Evolutionary conservation across 73 alveolate genomes (phyloP).

Genomic region (Symbiodinium natans): DNA sequence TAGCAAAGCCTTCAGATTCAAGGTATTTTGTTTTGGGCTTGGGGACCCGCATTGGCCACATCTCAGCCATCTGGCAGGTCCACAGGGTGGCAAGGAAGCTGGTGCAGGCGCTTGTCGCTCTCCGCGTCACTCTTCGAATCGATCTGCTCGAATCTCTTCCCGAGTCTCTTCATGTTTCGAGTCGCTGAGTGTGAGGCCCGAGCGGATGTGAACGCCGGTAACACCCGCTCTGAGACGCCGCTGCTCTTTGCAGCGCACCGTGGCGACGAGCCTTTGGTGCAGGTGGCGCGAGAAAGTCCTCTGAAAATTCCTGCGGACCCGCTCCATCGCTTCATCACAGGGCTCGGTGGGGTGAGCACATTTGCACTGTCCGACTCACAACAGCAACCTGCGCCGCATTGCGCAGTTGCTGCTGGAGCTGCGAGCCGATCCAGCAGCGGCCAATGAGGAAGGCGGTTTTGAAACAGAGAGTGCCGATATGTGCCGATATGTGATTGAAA

Average conservation of each 20-base stretch:
- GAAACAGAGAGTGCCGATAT: too few species aligned
- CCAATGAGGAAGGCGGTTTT: constrained; percentile 47
- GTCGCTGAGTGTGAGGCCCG: constrained; percentile 17
- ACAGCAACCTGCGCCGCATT: too few species aligned
- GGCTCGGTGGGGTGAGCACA: too few species aligned
- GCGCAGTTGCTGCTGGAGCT: constrained; percentile 29
- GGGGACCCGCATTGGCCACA: too few species aligned
- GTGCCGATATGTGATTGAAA: too few species aligned
- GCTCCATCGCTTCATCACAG: not conserved
- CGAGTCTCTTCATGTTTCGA: too few species aligned
- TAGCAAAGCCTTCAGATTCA: too few species aligned
- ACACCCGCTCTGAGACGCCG: constrained; percentile 61
- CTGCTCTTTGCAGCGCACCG: constrained; percentile 80
- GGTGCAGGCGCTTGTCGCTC: not conserved
- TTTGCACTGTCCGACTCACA: too few species aligned
- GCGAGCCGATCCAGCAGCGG: constrained; percentile 68
- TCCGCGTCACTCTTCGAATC: too few species aligned
- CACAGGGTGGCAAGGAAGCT: not conserved
- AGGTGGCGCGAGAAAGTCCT: not conserved
- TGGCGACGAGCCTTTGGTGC: constrained; percentile 9
- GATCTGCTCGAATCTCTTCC: too few species aligned
- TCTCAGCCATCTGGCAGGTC: not conserved
- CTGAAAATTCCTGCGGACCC: not conserved
- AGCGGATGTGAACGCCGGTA: constrained; percentile 39
- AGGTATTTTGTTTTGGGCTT: too few species aligned